phyloP scores from a whole-genome alignment of 306 rosid genomes.

The Luffa aegyptiaca region DNA sequence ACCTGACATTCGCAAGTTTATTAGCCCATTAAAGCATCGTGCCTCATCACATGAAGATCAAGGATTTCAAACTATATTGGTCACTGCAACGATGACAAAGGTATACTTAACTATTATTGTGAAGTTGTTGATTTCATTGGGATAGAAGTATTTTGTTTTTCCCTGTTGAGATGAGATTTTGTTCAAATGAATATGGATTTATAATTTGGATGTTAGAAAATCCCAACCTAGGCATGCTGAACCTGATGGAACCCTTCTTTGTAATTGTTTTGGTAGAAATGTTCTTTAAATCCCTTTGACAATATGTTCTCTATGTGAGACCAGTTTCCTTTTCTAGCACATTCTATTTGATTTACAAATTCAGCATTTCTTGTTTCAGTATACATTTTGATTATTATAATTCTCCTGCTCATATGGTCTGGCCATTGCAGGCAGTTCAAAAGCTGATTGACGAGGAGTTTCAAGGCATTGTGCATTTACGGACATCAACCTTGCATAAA shows the following conservation, averaged over 20 bases:
- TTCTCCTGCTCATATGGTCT: neutral
- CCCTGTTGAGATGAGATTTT: neutral
- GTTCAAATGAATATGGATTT: neutral
- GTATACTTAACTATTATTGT: slow-evolving; percentile 26
- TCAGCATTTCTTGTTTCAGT: neutral
- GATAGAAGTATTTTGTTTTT: neutral
- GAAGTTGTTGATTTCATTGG: slow-evolving; percentile 5
- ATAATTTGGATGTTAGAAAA: neutral
- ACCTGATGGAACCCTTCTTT: neutral
- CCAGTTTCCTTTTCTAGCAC: neutral
- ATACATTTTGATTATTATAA: neutral
- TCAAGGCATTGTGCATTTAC: slow-evolving; percentile 82
- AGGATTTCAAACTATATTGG: slow-evolving; percentile 85
- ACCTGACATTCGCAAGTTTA: slow-evolving; percentile 86
- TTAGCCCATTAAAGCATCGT: slow-evolving; percentile 64
- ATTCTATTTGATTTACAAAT: neutral
- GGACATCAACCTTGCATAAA: slow-evolving; percentile 82
- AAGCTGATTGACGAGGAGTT: slow-evolving; percentile 81
- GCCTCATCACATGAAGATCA: slow-evolving; percentile 50
- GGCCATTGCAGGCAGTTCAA: slow-evolving; percentile 67
- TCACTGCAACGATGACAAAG: slow-evolving; percentile 91
- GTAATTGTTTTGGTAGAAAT: neutral
- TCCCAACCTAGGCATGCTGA: neutral
- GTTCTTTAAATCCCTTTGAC: neutral
- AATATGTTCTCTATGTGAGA: neutral